These are phyloP conservation scores for Rhizodiscina lignyota DNA, from an alignment of 495 filamentous ascomycete species.

Conservation along the genomic window DNA sequence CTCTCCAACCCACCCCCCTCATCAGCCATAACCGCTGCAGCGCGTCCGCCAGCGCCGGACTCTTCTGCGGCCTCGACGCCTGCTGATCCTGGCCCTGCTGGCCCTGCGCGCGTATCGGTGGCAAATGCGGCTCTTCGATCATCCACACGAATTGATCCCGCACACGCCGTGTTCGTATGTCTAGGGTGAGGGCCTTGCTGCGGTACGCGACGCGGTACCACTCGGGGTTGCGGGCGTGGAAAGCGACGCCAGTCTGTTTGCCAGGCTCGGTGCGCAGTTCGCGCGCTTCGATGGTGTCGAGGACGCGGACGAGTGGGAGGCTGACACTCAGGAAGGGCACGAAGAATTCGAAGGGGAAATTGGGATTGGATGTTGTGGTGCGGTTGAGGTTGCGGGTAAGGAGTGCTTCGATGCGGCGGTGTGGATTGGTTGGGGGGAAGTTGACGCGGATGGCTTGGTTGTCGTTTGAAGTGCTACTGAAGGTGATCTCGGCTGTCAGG, in stretches of 20 bases:
- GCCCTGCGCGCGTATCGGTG: neutral
- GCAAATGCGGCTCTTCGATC: no score
- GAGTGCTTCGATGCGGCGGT: slow-evolving; percentile 50
- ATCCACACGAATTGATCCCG: slow-evolving; percentile 12
- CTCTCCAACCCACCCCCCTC: slow-evolving; percentile 16
- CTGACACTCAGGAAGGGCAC: slow-evolving; percentile 40
- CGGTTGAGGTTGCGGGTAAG: slow-evolving; percentile 48
- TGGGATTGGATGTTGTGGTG: slow-evolving; percentile 4
- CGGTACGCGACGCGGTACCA: slow-evolving; percentile 16
- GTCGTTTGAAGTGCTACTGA: slow-evolving; percentile 34
- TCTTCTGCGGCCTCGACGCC: neutral
- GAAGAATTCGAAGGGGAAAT: slow-evolving; percentile 28
- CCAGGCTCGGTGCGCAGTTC: neutral
- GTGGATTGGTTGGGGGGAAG: slow-evolving; percentile 45
- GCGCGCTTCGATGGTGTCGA: slow-evolving; percentile 41
- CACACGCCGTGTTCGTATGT: slow-evolving; percentile 8
- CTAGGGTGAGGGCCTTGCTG: slow-evolving; percentile 12
- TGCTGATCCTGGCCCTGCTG: slow-evolving; percentile 4
- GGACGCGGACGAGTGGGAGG: slow-evolving; percentile 48
- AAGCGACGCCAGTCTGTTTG: slow-evolving; percentile 5
- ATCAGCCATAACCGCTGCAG: slow-evolving; percentile 11
- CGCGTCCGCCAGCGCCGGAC: slow-evolving; percentile 7
- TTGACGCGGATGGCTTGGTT: slow-evolving; percentile 17
- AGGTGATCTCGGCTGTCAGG: slow-evolving; percentile 36
- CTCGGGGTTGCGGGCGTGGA: slow-evolving; percentile 10